A percentile compares a stretch with the other conserved stretches of the same genome.
Conservation (phyloP, 2,329 filamentous ascomycete species). For the Colletotrichum sp. region DNA sequence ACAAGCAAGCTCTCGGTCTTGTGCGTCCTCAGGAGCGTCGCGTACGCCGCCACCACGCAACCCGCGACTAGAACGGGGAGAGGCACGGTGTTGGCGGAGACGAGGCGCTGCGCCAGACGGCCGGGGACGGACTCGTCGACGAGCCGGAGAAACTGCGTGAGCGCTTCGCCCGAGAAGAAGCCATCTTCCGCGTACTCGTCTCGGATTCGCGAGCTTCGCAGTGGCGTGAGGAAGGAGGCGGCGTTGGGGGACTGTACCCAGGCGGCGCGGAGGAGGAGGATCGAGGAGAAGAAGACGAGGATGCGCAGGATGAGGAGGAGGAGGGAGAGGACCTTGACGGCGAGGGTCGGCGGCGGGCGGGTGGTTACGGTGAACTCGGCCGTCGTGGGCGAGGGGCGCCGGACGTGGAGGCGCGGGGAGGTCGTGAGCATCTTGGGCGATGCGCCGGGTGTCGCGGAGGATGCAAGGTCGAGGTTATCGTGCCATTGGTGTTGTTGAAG, state of each 20-base stretch:
- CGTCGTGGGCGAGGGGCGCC: conserved; percentile 84
- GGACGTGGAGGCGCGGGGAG: conserved; percentile 62
- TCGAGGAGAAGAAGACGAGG: conserved; percentile 42
- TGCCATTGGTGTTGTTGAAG: neutral
- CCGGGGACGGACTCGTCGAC: conserved; percentile 36
- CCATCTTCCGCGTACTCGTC: neutral
- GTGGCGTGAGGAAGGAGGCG: conserved; percentile 4
- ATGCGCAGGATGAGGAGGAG: conserved; percentile 50
- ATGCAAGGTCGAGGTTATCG: neutral
- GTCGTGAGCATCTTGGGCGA: conserved; percentile 62
- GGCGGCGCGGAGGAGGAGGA: conserved; percentile 50
- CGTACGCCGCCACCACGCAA: conserved; percentile 43
- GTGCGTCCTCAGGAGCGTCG: conserved; percentile 51
- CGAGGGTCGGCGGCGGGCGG: conserved; percentile 58
- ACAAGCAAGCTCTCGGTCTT: conserved; percentile 85
- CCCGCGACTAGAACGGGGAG: conserved; percentile 43
- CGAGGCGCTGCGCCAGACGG: conserved; percentile 32
- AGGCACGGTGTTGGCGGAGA: conserved; percentile 35
- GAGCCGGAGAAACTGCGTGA: conserved; percentile 30
- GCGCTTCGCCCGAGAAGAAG: conserved; percentile 11
- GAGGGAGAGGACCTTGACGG: conserved; percentile 50
- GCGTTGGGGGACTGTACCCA: conserved; percentile 42
- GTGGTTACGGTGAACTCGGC: conserved; percentile 92
- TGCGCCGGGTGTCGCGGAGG: neutral
- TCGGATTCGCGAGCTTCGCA: conserved; percentile 7